A percentile compares a stretch with the other conserved stretches of the same genome.
Conservation (phyloP, 768 basidiomycete species). For the Phaeotremella fagi region DNA sequence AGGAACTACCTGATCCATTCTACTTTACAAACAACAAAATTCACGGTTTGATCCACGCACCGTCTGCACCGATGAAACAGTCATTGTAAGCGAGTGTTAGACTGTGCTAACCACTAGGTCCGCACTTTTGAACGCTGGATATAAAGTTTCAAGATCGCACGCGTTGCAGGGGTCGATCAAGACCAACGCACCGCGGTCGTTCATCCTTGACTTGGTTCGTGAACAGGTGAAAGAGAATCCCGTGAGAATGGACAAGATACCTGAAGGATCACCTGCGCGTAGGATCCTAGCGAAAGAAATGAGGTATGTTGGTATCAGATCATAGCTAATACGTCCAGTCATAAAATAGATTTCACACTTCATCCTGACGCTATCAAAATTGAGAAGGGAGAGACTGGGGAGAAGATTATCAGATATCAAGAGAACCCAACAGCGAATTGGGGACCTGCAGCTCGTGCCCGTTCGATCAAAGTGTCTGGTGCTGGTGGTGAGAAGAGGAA, state of each 20-base stretch:
- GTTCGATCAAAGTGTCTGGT: constrained; percentile 14
- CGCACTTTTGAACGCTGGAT: constrained; percentile 79
- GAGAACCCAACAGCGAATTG: constrained; percentile 85
- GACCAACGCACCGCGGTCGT: constrained; percentile 67
- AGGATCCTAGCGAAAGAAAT: constrained; percentile 65
- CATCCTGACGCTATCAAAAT: constrained; percentile 59
- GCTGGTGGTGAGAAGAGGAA: not conserved
- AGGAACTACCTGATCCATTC: constrained; percentile 39
- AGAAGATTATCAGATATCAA: constrained; percentile 50
- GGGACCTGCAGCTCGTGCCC: constrained; percentile 65
- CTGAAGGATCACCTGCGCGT: constrained; percentile 65
- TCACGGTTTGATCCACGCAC: constrained; percentile 19
- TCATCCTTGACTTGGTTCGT: constrained; percentile 76
- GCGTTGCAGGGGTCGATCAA: constrained; percentile 84
- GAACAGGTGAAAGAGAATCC: constrained; percentile 79
- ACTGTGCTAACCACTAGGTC: constrained; percentile 55
- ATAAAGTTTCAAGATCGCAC: constrained; percentile 84
- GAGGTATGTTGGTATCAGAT: constrained; percentile 53
- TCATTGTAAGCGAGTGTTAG: constrained; percentile 11
- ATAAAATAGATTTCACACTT: constrained; percentile 65
- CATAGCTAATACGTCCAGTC: constrained; percentile 12
- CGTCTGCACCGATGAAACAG: constrained; percentile 13
- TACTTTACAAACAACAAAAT: constrained; percentile 39
- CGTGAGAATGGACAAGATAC: constrained; percentile 76
- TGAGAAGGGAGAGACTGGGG: constrained; percentile 13